These are phyloP conservation scores for Penicillium lagena DNA, from an alignment of 495 filamentous ascomycete species.

Conservation along the genomic window DNA sequence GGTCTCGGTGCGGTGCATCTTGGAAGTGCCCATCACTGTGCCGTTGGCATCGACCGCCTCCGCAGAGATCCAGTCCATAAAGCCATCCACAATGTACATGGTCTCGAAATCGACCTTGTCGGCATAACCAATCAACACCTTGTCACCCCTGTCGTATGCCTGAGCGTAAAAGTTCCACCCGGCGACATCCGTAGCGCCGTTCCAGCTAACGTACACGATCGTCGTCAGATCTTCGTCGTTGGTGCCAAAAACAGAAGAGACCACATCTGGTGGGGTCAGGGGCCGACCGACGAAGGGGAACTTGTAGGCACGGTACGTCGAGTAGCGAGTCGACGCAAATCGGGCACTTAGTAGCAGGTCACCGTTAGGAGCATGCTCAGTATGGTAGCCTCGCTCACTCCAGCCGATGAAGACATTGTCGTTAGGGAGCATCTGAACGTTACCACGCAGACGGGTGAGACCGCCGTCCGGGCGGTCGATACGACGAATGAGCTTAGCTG, in stretches of 20 bases:
- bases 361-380: conserved; percentile 49
- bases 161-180: conserved; percentile 35
- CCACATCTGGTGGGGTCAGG: conserved; percentile 23
- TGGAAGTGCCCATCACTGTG: conserved; percentile 24
- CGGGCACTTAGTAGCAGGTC: conserved; percentile 41
- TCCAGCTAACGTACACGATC: conserved; percentile 42
- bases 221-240: conserved; percentile 25
- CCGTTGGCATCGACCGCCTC: conserved; percentile 31
- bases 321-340: conserved; percentile 29
- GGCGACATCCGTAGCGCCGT: conserved; percentile 40
- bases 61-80: conserved; percentile 30
- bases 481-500: conserved; percentile 33
- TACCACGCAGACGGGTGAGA: conserved; percentile 55
- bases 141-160: conserved; percentile 13
- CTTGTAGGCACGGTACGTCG: conserved; percentile 39
- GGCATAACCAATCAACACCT: conserved; percentile 27
- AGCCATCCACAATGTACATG: conserved; percentile 37
- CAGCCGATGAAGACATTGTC: conserved; percentile 53
- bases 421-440: conserved; percentile 47
- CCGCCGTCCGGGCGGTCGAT: conserved; percentile 41
- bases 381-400: conserved; percentile 51
- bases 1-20: conserved; percentile 16
- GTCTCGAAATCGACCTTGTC: conserved; percentile 38
- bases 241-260: conserved; percentile 32
- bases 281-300: conserved; percentile 31